phyloP scores from a whole-genome alignment of 768 basidiomycete genomes.

The Panellus pusillus region DNA sequence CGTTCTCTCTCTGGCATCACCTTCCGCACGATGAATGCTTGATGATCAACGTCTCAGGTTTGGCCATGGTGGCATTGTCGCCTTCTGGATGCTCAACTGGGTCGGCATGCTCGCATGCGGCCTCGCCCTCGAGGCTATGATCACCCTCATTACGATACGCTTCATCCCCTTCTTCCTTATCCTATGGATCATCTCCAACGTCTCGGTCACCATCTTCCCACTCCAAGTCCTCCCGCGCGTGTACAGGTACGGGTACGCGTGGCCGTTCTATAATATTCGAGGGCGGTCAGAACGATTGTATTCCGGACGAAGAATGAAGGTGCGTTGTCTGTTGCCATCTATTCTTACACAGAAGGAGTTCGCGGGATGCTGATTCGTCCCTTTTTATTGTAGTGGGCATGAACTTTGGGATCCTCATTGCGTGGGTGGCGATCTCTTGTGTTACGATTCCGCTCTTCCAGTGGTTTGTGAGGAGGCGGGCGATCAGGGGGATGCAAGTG shows the following conservation, averaged over 20 bases:
- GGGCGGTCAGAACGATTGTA: conserved; percentile 59
- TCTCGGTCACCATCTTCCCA: conserved; percentile 57
- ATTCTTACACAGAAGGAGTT: no score
- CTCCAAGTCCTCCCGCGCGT: conserved; percentile 56
- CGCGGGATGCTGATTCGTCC: no score
- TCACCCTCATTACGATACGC: conserved; percentile 52
- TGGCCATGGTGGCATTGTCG: conserved; percentile 52
- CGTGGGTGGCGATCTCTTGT: conserved; percentile 25
- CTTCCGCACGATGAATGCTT: background rate
- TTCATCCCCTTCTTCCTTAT: conserved; percentile 64
- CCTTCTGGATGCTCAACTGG: conserved; percentile 71
- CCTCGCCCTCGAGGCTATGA: conserved; percentile 58
- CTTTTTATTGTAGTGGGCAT: conserved; percentile 39
- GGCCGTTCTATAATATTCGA: conserved; percentile 74
- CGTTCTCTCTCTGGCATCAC: conserved; percentile 16
- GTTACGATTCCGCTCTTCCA: conserved; percentile 24
- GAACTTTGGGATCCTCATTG: conserved; percentile 52
- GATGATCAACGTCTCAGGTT: conserved; percentile 30
- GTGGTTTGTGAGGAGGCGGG: conserved; percentile 11
- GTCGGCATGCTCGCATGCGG: conserved; percentile 59
- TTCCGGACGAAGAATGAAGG: conserved; percentile 64
- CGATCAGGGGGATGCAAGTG: no score
- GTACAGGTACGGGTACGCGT: conserved; percentile 67
- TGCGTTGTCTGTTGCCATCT: conserved; percentile 29
- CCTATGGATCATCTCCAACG: conserved; percentile 63